These are phyloP conservation scores for Ambrosiella beaveri DNA, from an alignment of 2,329 filamentous ascomycete genomes.

Conservation along the genomic window DNA sequence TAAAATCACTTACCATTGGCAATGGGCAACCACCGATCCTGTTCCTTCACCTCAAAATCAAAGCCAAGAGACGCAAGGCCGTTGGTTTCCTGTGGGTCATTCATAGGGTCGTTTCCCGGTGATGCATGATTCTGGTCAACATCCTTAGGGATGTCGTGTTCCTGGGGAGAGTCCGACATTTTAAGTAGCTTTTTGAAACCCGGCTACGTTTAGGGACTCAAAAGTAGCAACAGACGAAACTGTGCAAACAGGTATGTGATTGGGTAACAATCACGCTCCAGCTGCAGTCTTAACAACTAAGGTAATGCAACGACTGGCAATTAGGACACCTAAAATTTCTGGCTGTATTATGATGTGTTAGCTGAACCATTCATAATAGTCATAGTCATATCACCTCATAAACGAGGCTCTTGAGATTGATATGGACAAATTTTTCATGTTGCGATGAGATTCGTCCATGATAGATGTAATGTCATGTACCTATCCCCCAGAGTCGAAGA, in stretches of 20 bases:
- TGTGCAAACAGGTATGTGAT: not conserved
- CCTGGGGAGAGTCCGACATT: conserved; percentile 69
- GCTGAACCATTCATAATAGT: too few species aligned
- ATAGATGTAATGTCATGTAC: too few species aligned
- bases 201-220: too few species aligned
- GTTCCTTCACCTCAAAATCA: conserved; percentile 98
- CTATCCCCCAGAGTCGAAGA: too few species aligned
- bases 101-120: conserved; percentile 53
- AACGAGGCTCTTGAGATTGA: too few species aligned
- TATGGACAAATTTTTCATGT: too few species aligned
- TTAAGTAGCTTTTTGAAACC: not conserved
- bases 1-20: conserved; percentile 83
- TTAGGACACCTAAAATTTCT: not conserved
- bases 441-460: too few species aligned
- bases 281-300: not conserved
- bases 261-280: not conserved
- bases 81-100: conserved; percentile 67
- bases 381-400: too few species aligned
- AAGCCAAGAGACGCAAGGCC: conserved; percentile 51
- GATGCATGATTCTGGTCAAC: conserved; percentile 28
- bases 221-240: too few species aligned
- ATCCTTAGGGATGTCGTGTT: conserved; percentile 67
- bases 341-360: not conserved
- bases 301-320: not conserved
- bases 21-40: conserved; percentile 98